phyloP scores from a whole-genome alignment of 169 alveolate species.

The Ichthyophthirius multifiliis region DNA sequence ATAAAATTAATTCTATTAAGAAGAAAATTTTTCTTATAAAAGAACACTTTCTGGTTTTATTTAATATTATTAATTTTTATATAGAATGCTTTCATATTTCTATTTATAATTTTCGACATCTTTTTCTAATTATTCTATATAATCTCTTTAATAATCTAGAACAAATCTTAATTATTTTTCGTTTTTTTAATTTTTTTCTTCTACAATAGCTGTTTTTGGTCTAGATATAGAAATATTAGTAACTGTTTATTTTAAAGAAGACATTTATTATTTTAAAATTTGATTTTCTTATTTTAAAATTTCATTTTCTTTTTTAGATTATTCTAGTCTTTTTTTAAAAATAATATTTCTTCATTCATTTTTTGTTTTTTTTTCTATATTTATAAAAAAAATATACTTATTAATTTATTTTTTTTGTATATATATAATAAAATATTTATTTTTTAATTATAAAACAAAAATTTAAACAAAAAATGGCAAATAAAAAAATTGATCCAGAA shows the following conservation, averaged over 20 bases:
- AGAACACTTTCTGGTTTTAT: neutral
- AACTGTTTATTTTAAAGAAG: neutral
- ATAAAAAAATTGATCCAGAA: conserved; percentile 15
- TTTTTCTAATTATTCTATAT: neutral
- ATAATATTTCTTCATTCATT: neutral
- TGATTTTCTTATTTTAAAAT: neutral
- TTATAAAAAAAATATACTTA: too few relatives aligned
- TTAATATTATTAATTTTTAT: neutral
- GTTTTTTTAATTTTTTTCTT: neutral
- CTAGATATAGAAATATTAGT: neutral
- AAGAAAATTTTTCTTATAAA: neutral
- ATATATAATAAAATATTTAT: too few relatives aligned
- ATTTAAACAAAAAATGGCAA: neutral
- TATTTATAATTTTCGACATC: neutral
- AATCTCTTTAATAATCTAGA: neutral
- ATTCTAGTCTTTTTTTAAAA: neutral
- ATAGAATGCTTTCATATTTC: neutral
- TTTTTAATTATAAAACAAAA: too few relatives aligned
- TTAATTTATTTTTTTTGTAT: too few relatives aligned
- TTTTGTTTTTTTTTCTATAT: too few relatives aligned
- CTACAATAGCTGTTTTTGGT: neutral
- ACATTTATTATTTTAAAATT: neutral
- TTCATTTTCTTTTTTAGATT: neutral
- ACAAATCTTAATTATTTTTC: conserved; percentile 1
- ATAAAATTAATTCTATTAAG: neutral